Percentiles rank a stretch among this genome's conserved stretches.
phyloP scores from a whole-genome alignment of 164 flowering plant species.

The Annona cherimola region DNA sequence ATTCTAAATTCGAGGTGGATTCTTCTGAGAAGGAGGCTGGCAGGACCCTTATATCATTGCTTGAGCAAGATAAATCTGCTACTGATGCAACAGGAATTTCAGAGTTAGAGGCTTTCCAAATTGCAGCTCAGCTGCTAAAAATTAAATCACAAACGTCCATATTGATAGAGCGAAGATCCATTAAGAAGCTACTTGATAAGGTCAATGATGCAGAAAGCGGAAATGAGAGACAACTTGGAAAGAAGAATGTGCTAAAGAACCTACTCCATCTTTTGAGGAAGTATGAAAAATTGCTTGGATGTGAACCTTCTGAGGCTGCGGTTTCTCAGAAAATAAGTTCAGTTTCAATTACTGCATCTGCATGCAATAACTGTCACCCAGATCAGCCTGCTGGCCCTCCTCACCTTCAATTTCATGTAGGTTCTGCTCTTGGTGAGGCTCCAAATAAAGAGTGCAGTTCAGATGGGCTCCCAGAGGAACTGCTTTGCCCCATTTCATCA shows the following conservation, averaged over 20 bases:
- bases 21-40: slow-evolving; percentile 72
- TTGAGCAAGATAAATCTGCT: slow-evolving; percentile 29
- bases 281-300: slow-evolving; percentile 34
- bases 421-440: slow-evolving; percentile 9
- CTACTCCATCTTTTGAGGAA: slow-evolving; percentile 49
- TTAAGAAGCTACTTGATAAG: slow-evolving; percentile 47
- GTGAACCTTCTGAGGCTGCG: slow-evolving; percentile 22
- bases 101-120: slow-evolving; percentile 42
- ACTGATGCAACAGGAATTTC: slow-evolving; percentile 33
- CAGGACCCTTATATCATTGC: slow-evolving; percentile 40
- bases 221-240: slow-evolving; percentile 24
- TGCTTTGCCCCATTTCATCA: slow-evolving; percentile 65
- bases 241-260: slow-evolving; percentile 43
- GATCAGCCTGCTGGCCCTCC: slow-evolving; percentile 16
- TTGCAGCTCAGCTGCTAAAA: slow-evolving; percentile 46
- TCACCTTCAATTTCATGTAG: slow-evolving; percentile 17
- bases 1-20: slow-evolving; percentile 42
- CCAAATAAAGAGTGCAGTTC: slow-evolving; percentile 16
- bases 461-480: slow-evolving; percentile 49
- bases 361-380: not conserved
- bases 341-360: slow-evolving; percentile 4
- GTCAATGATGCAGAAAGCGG: slow-evolving; percentile 17
- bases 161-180: slow-evolving; percentile 63
- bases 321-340: slow-evolving; percentile 14
- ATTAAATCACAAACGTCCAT: slow-evolving; percentile 52